Evolutionary conservation across 1,139 yeast species (phyloP).

Genomic region (Magnusiomyces starmeri): DNA sequence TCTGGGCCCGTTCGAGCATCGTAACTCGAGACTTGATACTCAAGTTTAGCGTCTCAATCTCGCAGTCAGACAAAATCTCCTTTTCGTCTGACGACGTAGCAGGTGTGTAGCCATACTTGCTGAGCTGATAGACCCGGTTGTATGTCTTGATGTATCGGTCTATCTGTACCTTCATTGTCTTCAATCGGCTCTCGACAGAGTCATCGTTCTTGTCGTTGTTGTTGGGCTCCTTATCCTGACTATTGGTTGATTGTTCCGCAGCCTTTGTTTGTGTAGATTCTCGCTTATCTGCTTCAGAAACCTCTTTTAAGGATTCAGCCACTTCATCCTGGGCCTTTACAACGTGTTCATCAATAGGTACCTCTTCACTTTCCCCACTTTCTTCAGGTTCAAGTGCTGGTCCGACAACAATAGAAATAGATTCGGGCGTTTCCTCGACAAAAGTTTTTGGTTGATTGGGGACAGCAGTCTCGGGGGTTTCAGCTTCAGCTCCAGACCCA

Average conservation of each 20-base stretch:
- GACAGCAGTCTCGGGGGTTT: neutral
- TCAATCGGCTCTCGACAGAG: neutral
- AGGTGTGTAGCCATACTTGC: neutral
- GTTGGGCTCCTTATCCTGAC: too few relatives aligned
- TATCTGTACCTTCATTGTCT: neutral
- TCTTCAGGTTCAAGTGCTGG: too few relatives aligned
- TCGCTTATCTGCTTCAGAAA: too few relatives aligned
- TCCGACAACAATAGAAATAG: too few relatives aligned
- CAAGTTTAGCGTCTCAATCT: neutral
- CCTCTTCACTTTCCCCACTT: too few relatives aligned
- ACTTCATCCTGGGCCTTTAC: too few relatives aligned
- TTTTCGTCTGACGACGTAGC: neutral
- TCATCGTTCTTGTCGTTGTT: neutral
- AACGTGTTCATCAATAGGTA: too few relatives aligned
- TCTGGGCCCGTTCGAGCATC: neutral
- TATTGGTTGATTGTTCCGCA: too few relatives aligned
- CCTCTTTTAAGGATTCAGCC: too few relatives aligned
- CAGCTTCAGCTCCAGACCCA: neutral
- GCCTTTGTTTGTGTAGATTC: too few relatives aligned
- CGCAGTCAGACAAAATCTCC: neutral
- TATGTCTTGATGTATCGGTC: neutral
- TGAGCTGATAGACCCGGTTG: neutral
- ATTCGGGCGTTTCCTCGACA: too few relatives aligned
- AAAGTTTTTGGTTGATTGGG: too few relatives aligned
- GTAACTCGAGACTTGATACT: neutral